Evolutionary conservation across 176 grass and related monocot species (phyloP).

Genomic region (Tillandsia fasciculata): DNA sequence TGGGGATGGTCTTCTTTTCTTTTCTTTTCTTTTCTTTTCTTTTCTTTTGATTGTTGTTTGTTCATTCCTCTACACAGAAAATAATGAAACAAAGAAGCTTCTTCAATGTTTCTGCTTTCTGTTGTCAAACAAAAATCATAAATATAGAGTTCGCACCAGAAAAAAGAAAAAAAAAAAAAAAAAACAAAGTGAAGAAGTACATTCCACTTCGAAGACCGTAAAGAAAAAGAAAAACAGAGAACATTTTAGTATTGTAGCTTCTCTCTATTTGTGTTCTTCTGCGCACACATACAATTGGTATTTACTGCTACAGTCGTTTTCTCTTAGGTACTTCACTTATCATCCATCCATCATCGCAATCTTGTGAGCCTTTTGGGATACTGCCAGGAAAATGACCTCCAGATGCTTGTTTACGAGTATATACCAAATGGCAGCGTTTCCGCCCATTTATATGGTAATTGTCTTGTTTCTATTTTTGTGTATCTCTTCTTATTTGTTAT

Average conservation of each 20-base stretch:
- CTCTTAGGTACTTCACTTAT: constrained; percentile 53
- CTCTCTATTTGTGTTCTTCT: not conserved
- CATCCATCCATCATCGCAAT: constrained; percentile 65
- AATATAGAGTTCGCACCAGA: not conserved
- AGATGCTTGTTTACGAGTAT: constrained; percentile 96
- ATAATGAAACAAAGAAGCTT: no score
- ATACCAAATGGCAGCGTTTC: constrained; percentile 79
- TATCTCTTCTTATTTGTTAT: not conserved
- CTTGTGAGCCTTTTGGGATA: constrained; percentile 86
- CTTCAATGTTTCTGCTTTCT: no score
- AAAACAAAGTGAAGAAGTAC: no score
- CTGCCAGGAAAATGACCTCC: constrained; percentile 66
- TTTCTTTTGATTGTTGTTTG: no score
- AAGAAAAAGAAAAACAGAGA: not conserved
- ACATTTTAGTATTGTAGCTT: not conserved
- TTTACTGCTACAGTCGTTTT: not conserved
- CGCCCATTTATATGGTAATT: constrained; percentile 79
- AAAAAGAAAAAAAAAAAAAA: no score
- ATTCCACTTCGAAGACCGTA: no score
- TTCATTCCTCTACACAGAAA: no score
- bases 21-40: no score
- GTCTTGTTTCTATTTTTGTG: constrained; percentile 5
- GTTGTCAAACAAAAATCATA: no score
- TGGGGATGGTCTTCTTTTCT: not conserved
- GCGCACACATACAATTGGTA: not conserved